Base-by-base conservation (phyloP, 2,329 filamentous ascomycete genomes). In the Xylaria polymorpha region DNA sequence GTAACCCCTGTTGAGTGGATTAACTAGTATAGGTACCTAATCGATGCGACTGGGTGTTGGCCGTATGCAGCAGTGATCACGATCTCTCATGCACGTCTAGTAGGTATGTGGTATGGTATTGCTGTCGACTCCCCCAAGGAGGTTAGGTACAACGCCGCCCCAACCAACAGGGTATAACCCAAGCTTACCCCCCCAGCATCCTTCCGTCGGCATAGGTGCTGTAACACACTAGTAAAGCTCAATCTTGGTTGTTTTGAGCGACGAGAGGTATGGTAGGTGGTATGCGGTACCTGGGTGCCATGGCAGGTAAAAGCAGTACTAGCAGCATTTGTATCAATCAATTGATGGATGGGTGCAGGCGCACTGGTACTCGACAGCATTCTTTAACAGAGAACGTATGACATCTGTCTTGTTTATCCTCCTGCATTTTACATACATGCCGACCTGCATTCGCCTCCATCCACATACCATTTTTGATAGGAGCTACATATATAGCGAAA, bases 21-120 rank as follows among this genome's bases (percentile, higher is more conserved):
- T 69, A 58, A 66, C 65, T 57, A 68, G 61, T 65, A 71, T 62
- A 66, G 62, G 62, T 62, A 18, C 55, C 41, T 44, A n/a, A 64
- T 64, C 64, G 71, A 58, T 70, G 64, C 67, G 57, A 44, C 61
- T 62, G 50, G 50, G 51, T 29, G 56, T 12, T 41, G 58, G 35
- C 29, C 37, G 29, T 63, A 71, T 69, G 68, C 62, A 72, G 66
- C 61, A 69, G 60, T 64, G 70, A 74, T 76, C 74, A 72, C 71
- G 74, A 76, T 76, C 70, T 68, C 56, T 72, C 53, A 68, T 75
- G 74, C 74, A 72, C 43, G 68, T 58, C 58, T 69, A 4, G 25
- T 29, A 29, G 58, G 70, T 74, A 53, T 67, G 25, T 29, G 25
- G 25, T 29, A 29, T 29, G 58, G 70, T 74, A 53, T 67, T 69